phyloP scores from a whole-genome alignment of 2,329 filamentous ascomycete genomes.

The Ceratocystis destructans region DNA sequence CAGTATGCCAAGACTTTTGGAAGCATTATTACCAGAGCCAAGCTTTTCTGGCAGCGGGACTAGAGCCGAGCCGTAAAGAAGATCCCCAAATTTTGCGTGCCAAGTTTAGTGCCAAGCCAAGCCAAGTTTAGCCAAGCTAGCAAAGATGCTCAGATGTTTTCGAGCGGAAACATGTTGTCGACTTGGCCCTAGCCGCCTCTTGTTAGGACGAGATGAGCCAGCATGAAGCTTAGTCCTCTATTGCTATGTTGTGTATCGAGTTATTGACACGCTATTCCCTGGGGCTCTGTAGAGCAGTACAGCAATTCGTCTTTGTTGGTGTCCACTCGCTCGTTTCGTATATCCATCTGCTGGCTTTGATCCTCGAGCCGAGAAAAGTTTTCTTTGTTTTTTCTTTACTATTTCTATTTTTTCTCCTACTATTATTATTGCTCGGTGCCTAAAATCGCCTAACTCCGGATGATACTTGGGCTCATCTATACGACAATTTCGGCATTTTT shows the following conservation, averaged over 20 bases:
- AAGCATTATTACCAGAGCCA: not conserved
- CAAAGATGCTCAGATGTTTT: not conserved
- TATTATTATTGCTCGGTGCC: not conserved
- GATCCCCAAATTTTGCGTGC: not conserved
- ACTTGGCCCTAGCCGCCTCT: no score
- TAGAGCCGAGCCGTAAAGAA: not conserved
- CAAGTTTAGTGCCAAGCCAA: not conserved
- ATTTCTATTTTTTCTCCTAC: not conserved
- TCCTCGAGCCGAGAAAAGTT: no score
- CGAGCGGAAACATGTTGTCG: not conserved
- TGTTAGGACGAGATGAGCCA: no score
- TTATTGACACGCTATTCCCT: no score
- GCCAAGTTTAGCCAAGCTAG: not conserved
- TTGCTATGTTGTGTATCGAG: no score
- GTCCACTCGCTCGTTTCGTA: no score
- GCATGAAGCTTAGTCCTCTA: no score
- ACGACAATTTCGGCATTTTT: not conserved
- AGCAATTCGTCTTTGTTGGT: no score
- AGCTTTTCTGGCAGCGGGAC: slow-evolving; percentile 3
- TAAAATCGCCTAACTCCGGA: not conserved
- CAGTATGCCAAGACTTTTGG: slow-evolving; percentile 9
- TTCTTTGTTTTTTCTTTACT: not conserved
- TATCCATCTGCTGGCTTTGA: no score
- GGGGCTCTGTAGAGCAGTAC: no score
- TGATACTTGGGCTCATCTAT: not conserved